A percentile compares a stretch with the other conserved stretches of the same genome.
phyloP scores from a whole-genome alignment of 768 basidiomycete genomes.

The Pisolithus albus region DNA sequence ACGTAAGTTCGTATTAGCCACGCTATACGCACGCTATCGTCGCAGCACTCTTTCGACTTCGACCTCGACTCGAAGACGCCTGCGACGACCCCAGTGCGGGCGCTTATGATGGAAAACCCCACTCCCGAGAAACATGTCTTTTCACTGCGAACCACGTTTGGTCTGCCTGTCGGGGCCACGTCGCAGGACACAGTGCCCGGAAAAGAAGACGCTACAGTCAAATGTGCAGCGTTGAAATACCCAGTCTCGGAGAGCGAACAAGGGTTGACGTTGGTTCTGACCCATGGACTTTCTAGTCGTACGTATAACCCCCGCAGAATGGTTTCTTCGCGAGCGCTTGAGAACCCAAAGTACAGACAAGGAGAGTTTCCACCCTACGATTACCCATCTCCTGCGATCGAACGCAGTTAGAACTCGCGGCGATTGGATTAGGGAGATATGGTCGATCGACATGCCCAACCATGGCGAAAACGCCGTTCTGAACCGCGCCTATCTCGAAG shows the following conservation, averaged over 20 bases:
- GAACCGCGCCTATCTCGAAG: constrained; percentile 23
- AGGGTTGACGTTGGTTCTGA: constrained; percentile 22
- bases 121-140: constrained; percentile 16
- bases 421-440: constrained; percentile 24
- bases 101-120: background rate
- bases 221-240: constrained; percentile 21
- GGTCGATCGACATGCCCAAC: constrained; percentile 31
- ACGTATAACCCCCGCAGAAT: background rate
- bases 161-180: constrained; percentile 1
- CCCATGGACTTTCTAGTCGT: constrained; percentile 24
- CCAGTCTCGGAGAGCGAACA: constrained; percentile 13
- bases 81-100: too few relatives aligned
- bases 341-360: constrained; percentile 15
- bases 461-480: constrained; percentile 29
- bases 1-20: too few relatives aligned
- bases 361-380: constrained; percentile 20
- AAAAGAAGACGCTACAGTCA: constrained; percentile 5
- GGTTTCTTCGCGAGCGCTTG: background rate
- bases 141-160: constrained; percentile 9
- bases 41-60: too few relatives aligned
- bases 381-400: constrained; percentile 14
- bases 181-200: background rate
- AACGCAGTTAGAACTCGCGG: background rate
- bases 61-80: too few relatives aligned
- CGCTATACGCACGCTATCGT: too few relatives aligned